Conservation (phyloP, 805 yeast species). For the Scheffersomyces spartinae region DNA sequence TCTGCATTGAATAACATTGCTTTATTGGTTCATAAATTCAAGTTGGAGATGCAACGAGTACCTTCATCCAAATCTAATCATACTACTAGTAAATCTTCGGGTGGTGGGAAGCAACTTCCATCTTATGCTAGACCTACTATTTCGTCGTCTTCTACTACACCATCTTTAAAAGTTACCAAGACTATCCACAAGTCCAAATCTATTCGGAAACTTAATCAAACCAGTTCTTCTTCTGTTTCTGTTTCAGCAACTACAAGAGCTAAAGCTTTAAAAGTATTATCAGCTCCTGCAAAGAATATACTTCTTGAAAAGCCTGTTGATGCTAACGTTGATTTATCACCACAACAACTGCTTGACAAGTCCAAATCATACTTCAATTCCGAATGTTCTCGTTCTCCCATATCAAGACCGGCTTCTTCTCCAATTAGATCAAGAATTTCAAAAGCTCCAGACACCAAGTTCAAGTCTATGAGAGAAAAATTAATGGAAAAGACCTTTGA, state of each 20-base stretch:
- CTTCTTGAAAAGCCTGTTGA: background rate
- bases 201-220: too few relatives aligned
- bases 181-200: background rate
- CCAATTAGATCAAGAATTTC: too few relatives aligned
- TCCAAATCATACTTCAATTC: too few relatives aligned
- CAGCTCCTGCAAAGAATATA: background rate
- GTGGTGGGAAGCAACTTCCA: constrained; percentile 7
- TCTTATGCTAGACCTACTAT: constrained; percentile 22
- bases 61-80: background rate
- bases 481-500: too few relatives aligned
- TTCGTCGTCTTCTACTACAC: constrained; percentile 9
- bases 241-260: background rate
- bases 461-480: background rate
- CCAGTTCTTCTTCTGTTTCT: too few relatives aligned
- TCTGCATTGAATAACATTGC: constrained; percentile 16
- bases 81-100: constrained; percentile 1
- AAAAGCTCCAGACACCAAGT: too few relatives aligned
- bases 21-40: constrained; percentile 10
- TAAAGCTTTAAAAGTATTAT: background rate
- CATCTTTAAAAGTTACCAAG: constrained; percentile 1
- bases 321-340: background rate
- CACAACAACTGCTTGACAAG: too few relatives aligned
- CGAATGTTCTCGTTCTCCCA: too few relatives aligned
- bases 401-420: too few relatives aligned
- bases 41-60: constrained; percentile 3